These are phyloP conservation scores for Phytophthora sp. DNA, from an alignment of 352 stramenopile species.

Conservation along the genomic window DNA sequence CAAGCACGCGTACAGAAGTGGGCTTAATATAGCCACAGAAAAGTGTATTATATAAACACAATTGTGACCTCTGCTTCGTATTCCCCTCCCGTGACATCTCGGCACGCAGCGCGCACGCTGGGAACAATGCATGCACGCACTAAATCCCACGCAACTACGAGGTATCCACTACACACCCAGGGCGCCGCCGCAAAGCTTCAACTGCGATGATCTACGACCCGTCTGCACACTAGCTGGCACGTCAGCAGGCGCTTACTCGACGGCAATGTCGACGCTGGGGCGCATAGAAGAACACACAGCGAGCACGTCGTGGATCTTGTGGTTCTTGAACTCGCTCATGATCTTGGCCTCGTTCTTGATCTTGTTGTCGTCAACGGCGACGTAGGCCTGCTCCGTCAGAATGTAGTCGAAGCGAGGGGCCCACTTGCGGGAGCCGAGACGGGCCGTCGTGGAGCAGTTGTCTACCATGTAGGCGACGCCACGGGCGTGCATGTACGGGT, in stretches of 20 bases:
- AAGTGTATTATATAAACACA: constrained; percentile 34
- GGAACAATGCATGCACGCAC: constrained; percentile 21
- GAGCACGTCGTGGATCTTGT: constrained; percentile 98
- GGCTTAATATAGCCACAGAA: constrained; percentile 20
- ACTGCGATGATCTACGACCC: neutral
- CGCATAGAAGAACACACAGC: constrained; percentile 95
- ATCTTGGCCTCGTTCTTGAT: constrained; percentile 84
- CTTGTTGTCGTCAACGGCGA: constrained; percentile 94
- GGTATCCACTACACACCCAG: constrained; percentile 24
- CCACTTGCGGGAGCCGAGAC: constrained; percentile 98
- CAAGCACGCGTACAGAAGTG: neutral
- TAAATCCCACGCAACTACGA: constrained; percentile 1
- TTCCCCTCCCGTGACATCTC: constrained; percentile 10
- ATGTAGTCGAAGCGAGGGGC: constrained; percentile 99
- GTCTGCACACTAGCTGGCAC: constrained; percentile 1
- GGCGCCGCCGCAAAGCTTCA: constrained; percentile 7
- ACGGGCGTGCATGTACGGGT: constrained; percentile 99
- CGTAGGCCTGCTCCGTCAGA: constrained; percentile 97
- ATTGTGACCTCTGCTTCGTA: constrained; percentile 10
- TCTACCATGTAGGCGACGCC: constrained; percentile 99
- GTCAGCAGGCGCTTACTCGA: constrained; percentile 57
- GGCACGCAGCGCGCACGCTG: constrained; percentile 8
- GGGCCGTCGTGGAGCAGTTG: constrained; percentile 99
- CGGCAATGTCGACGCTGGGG: constrained; percentile 95
- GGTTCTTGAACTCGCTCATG: constrained; percentile 95